phyloP scores from a whole-genome alignment of 1,139 yeast genomes.

The Candida albicans region DNA sequence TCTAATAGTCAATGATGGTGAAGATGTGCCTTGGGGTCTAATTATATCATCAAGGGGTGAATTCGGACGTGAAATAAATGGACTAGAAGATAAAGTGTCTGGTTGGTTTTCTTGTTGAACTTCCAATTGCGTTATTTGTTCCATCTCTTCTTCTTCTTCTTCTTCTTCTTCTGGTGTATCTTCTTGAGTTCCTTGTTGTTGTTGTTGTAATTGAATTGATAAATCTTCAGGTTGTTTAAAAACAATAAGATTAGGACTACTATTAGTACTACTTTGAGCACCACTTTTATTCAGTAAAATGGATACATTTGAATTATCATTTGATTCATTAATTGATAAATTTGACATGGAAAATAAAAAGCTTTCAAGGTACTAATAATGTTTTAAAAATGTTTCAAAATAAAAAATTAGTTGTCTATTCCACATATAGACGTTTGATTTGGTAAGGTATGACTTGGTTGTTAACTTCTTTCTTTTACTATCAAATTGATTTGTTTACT shows the following conservation, averaged over 20 bases:
- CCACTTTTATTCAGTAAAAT: neutral
- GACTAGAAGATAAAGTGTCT: constrained; percentile 18
- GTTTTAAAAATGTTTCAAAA: neutral
- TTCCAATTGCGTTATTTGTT: no score
- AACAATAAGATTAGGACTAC: constrained; percentile 1
- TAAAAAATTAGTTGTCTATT: no score
- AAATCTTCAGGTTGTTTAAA: constrained; percentile 7
- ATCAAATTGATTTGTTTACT: no score
- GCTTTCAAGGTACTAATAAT: neutral
- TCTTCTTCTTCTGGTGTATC: neutral
- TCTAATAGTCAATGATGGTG: neutral
- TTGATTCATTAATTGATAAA: neutral
- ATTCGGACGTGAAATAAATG: constrained; percentile 29
- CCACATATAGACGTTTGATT: no score
- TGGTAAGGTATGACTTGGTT: no score
- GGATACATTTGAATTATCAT: neutral
- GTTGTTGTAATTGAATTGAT: neutral
- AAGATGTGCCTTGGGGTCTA: constrained; percentile 6
- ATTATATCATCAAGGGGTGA: constrained; percentile 5
- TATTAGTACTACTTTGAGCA: no score
- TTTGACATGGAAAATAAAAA: neutral
- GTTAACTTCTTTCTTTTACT: no score
- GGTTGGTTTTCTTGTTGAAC: neutral
- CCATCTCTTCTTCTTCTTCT: no score
- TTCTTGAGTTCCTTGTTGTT: neutral